Evolutionary conservation across 495 filamentous ascomycete species (phyloP), one percentile per base, ranked within the genome.

Genomic region (Hypoxylon fragiforme): DNA sequence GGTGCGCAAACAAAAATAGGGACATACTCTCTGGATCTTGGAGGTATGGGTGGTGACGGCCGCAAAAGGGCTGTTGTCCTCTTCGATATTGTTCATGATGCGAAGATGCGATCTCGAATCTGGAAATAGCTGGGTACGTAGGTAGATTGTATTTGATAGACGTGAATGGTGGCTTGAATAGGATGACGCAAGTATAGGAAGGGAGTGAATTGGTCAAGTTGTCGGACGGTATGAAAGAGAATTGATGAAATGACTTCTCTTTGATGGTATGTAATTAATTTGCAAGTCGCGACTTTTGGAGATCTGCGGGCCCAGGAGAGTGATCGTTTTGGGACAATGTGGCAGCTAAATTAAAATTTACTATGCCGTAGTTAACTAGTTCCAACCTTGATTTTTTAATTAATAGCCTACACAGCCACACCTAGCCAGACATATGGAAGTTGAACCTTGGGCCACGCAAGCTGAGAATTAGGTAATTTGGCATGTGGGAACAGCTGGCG

Each of bases 1-100:
- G n/a, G n/a, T n/a, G 41, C 46, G 47, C 51, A 35, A 47, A 43
- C 3, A 54, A 15, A 44, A 8, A 19, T 3, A 42, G 21, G 9
- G 31, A 64, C 74, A 40, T 43, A 76, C 74, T 58, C 71, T 72
- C 58, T 73, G 70, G 14, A 77, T 37, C 57, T 69, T 72, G 6
- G 87, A 88, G 21, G 90, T 95, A 54, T 96, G 91, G 68, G 89
- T 86, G 64, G 82, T 85, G 68, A 95, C 86, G 48, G 88, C 88
- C 44, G 84, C 87, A 74, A 91, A 92, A 72, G 89, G 88, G 69
- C 86, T 90, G 74, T 86, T 80, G 28, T 92, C 88, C 39, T 88
- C 81, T 77, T 91, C 88, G 49, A 85, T 77, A 58, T 83, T 81
- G 74, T 92, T 87, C 89, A 94, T 94, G 50, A 64, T 70, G 63